Base-by-base conservation (phyloP, 805 yeast species). In the Yarrowia hollandica region DNA sequence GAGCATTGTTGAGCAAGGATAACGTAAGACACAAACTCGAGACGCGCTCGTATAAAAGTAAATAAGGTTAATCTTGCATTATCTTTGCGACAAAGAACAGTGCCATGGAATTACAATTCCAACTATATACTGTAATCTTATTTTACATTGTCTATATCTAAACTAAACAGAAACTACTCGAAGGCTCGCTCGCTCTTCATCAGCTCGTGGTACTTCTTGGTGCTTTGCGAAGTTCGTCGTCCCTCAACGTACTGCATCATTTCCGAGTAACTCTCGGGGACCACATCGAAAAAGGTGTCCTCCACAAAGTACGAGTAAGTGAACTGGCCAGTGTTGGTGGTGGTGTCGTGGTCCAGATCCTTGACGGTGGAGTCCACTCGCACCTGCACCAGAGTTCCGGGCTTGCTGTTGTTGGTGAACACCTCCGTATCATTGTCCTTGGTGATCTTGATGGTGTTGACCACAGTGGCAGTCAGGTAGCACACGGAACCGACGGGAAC, bases 401-500 rank as follows among this genome's bases (percentile, higher is more conserved):
- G 65, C 35, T 64, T 65, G 14, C 60, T 59, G 25, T 61, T 62
- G n/a, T 59, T 37, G 25, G 39, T 44, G 16, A 19, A 48, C 19
- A 35, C 62, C 18, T 41, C 54, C 1, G 57, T 21, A 5, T 60
- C 44, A 26, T 59, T 50, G 8, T 48, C 55, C 12, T 48, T 67
- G n/a, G 61, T 85, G 56, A 88, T 74, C 65, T 87, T 92, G 69
- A 89, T 95, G 2, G 97, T 90, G 72, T 91, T 90, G 21, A 87
- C 89, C 7, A 91, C 88, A 18, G 85, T 77, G 0, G 97, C 94
- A 58, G 82, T 80, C 83, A 90, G 82, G 63, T 84, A 86, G 61
- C 91, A 75, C 8, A 92, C 96, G 1, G 91, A 84, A 1, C 98
- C 97, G 15, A 91, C 97, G 1, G 97, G 97, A 7, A 91, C 98